Evolutionary conservation across 2,329 filamentous ascomycete genomes (phyloP).

Genomic region (Elsinoe fawcettii): DNA sequence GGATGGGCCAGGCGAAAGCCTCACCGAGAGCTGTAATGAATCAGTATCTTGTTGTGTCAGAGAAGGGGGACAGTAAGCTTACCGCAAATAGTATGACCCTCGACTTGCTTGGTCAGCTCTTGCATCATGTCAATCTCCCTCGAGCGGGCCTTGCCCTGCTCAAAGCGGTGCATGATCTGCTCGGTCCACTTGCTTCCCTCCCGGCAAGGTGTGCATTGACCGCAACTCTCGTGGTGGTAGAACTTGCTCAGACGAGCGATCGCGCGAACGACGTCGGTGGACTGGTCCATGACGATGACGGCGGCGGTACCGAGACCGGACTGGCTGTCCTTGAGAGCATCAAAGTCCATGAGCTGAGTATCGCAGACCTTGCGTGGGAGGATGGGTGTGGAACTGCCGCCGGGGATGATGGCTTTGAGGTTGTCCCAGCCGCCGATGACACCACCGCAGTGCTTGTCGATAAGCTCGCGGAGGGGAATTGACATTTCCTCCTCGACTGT

Average conservation of each 20-base stretch:
- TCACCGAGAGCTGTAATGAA: conserved; percentile 62
- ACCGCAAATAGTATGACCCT: conserved; percentile 95
- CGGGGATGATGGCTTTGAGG: conserved; percentile 86
- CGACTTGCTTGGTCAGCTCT: conserved; percentile 98
- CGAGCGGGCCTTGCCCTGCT: conserved; percentile 78
- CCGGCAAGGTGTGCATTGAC: conserved; percentile 98
- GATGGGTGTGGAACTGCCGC: conserved; percentile 93
- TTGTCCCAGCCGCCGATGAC: conserved; percentile 98
- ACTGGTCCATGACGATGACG: conserved; percentile 99
- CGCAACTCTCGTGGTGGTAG: conserved; percentile 97
- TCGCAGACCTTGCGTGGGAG: conserved; percentile 85
- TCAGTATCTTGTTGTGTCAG: neutral
- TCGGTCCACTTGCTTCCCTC: conserved; percentile 99
- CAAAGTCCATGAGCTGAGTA: conserved; percentile 97
- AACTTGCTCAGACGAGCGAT: conserved; percentile 91
- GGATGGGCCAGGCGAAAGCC: conserved; percentile 96
- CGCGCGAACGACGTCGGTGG: conserved; percentile 86
- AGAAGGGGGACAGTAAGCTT: neutral
- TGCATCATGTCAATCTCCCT: conserved; percentile 99
- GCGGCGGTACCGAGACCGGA: conserved; percentile 94
- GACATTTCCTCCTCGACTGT: conserved; percentile 99
- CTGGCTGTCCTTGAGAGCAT: conserved; percentile 94
- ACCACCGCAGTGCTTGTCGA: conserved; percentile 96
- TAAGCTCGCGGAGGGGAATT: conserved; percentile 88
- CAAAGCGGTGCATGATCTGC: conserved; percentile 96